A percentile compares a stretch with the other conserved stretches of the same genome.
These are phyloP conservation scores for Alternaria gansuensis DNA, from an alignment of 2,329 filamentous ascomycete species.

Conservation along the genomic window DNA sequence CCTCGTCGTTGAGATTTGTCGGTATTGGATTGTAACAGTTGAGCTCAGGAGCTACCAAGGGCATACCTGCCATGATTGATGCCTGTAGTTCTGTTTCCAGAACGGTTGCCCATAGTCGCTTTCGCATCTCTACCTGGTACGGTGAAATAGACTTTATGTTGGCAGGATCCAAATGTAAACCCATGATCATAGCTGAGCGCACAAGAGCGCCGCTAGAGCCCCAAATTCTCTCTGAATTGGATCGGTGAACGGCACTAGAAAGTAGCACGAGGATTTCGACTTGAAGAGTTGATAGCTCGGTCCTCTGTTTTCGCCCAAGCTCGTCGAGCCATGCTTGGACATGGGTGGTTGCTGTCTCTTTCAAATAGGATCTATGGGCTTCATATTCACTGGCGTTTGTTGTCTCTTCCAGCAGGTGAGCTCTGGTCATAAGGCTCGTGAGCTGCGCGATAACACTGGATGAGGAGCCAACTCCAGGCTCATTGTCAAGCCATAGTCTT, in stretches of 20 bases:
- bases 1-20: slow-evolving; percentile 31
- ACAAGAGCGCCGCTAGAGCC: slow-evolving; percentile 49
- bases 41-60: slow-evolving; percentile 27
- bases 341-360: slow-evolving; percentile 25
- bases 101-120: slow-evolving; percentile 58
- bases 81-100: slow-evolving; percentile 53
- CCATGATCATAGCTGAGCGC: slow-evolving; percentile 55
- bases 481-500: slow-evolving; percentile 29
- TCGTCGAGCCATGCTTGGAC: slow-evolving; percentile 37
- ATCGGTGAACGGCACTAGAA: slow-evolving; percentile 22
- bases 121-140: slow-evolving; percentile 53
- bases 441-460: slow-evolving; percentile 38
- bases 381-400: slow-evolving; percentile 16
- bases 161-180: slow-evolving; percentile 54
- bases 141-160: slow-evolving; percentile 46
- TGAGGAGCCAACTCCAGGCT: slow-evolving; percentile 21
- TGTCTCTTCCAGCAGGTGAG: slow-evolving; percentile 31
- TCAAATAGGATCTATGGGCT: slow-evolving; percentile 25
- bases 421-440: slow-evolving; percentile 34
- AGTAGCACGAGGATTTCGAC: slow-evolving; percentile 31
- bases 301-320: slow-evolving; percentile 33
- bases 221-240: slow-evolving; percentile 34
- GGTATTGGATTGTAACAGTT: slow-evolving; percentile 19
- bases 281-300: slow-evolving; percentile 34
- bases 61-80: slow-evolving; percentile 32